Conservation (phyloP, 371 early-diverging fungal species). For the Mucor lusitanicus region DNA sequence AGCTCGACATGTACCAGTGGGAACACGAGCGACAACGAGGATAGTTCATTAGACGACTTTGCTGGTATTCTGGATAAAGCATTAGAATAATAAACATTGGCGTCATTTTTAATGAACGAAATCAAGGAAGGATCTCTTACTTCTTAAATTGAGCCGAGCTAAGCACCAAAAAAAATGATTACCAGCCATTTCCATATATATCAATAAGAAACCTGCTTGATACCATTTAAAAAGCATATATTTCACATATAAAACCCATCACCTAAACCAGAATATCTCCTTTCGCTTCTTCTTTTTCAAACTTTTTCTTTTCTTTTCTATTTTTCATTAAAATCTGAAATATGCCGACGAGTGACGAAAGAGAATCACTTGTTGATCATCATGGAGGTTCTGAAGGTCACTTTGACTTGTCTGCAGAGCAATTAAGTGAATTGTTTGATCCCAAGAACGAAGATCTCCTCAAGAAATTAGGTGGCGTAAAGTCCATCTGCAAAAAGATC, state of each 20-base stretch:
- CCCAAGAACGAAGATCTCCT: slow-evolving; percentile 72
- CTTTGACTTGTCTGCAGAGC: slow-evolving; percentile 52
- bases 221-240: neutral
- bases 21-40: slow-evolving; percentile 21
- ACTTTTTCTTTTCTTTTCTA: slow-evolving; percentile 16
- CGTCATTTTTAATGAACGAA: neutral
- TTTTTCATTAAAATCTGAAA: neutral
- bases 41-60: slow-evolving; percentile 35
- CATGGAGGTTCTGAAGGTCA: slow-evolving; percentile 2
- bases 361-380: slow-evolving; percentile 30
- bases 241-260: slow-evolving; percentile 1
- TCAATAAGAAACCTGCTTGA: neutral
- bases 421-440: slow-evolving; percentile 63
- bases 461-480: slow-evolving; percentile 66
- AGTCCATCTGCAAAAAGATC: slow-evolving; percentile 61
- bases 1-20: slow-evolving; percentile 17
- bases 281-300: slow-evolving; percentile 8
- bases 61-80: slow-evolving; percentile 41
- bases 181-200: slow-evolving; percentile 5
- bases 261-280: neutral
- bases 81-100: slow-evolving; percentile 23
- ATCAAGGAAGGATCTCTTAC: neutral
- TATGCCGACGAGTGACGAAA: slow-evolving; percentile 30
- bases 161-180: neutral
- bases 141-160: neutral